phyloP scores from a whole-genome alignment of 176 grass and related monocot species.

The Guadua angustifolia region DNA sequence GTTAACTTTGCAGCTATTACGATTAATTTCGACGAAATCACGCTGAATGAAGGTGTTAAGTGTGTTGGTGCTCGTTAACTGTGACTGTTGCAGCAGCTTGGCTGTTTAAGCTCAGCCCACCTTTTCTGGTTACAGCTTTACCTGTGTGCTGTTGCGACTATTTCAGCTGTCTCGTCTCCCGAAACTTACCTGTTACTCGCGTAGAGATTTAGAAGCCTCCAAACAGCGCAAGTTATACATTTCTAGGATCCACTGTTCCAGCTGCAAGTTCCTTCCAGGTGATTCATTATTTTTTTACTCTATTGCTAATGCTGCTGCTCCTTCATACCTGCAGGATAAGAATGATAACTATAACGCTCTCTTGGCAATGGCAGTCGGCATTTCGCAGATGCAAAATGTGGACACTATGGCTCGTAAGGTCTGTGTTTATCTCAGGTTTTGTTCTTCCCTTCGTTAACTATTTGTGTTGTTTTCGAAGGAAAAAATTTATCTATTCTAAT shows the following conservation, averaged over 20 bases:
- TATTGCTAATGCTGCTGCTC: neutral
- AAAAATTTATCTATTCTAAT: constrained; percentile 20
- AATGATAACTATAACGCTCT: constrained; percentile 59
- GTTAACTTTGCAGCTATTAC: no score
- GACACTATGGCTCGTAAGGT: constrained; percentile 82
- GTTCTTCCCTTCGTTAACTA: neutral
- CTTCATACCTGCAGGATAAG: constrained; percentile 51
- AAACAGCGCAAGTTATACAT: constrained; percentile 22
- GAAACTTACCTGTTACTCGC: no score
- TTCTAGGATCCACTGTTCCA: neutral
- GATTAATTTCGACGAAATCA: no score
- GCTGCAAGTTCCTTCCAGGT: neutral
- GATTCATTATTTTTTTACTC: neutral
- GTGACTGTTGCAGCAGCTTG: no score
- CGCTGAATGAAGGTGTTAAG: no score
- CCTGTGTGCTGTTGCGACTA: no score
- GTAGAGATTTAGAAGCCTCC: no score
- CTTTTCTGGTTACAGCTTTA: no score
- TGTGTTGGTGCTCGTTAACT: no score
- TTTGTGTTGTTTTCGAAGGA: neutral
- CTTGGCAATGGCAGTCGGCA: constrained; percentile 92
- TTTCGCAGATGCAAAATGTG: constrained; percentile 84
- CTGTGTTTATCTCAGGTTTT: neutral
- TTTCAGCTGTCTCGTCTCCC: no score
- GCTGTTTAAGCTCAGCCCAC: no score